Base-by-base conservation (phyloP, 1,139 yeast species). In the Yamadazyma blattariae region DNA sequence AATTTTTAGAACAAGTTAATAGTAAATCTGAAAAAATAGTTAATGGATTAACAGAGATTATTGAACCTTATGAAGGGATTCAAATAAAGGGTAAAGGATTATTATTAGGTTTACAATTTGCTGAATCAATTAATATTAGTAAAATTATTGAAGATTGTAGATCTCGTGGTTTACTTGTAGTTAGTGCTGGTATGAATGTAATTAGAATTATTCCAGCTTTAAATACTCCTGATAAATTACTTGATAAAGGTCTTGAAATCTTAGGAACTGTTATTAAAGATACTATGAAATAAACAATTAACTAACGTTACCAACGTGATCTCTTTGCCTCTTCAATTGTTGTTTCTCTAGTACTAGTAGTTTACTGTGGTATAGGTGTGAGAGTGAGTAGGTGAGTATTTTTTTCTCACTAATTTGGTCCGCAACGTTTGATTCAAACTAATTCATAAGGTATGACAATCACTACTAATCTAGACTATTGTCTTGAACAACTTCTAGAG, bases 141-240 rank as follows among this genome's bases (percentile, higher is more conserved):
- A 69, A 73, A 15, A 65, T 92, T 26, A 79, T 88, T 21, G 66
- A 67, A 25, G 74, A 72, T 40, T 88, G 95, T 30, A 75, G 94
- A 53, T 84, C 86, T 34, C 64, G 78, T 42, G 97, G 97, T 1
- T 66, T 92, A 42, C 65, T 92, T 44, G 76, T 89, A 20, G 85
- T 92, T 39, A 83, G 95, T 29, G 96, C 97, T 11, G 98, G 97
- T 35, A 80, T 82, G 54, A 89, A 89, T 55, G 92, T 94, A 5
- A 65, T 92, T 34, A 77, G 98, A 61, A 71, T 92, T 42, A 94
- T 92, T 16, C 98, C 98, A 16, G 95, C 98, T 4, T 72, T 92
- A 56, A 89, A 85, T 48, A 88, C 89, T 42, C 83, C 81, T 21
- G 78, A 82, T 37, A 80, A 77, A 19, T 76, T 74, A 29, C 77